A percentile compares a stretch with the other conserved stretches of the same genome.
Evolutionary conservation across 1,139 yeast species (phyloP).

Genomic region (Yamadazyma oceani): DNA sequence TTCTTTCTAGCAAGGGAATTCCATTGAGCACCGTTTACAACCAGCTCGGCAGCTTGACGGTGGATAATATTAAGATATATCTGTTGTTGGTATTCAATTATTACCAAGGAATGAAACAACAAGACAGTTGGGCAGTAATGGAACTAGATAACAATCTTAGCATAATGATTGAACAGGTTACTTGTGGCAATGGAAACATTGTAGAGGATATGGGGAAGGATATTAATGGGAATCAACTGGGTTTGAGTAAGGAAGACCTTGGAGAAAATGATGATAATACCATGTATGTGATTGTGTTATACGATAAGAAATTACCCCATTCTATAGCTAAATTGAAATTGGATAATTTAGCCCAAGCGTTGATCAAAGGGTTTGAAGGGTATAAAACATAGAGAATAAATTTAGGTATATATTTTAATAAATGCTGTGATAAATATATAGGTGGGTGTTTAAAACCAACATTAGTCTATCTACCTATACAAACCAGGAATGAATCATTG

Average conservation of each 20-base stretch:
- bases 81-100: constrained; percentile 45
- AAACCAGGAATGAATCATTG: background rate
- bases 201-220: too few relatives aligned
- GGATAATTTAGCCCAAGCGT: constrained; percentile 33
- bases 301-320: constrained; percentile 24
- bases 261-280: constrained; percentile 4
- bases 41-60: constrained; percentile 22
- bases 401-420: background rate
- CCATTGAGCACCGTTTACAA: constrained; percentile 40
- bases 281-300: constrained; percentile 16
- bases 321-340: constrained; percentile 45
- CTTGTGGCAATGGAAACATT: constrained; percentile 3
- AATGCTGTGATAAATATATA: constrained; percentile 2
- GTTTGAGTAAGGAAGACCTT: background rate
- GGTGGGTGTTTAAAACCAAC: background rate
- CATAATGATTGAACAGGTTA: constrained; percentile 28
- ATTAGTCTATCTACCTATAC: constrained; percentile 1
- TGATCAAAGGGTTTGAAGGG: constrained; percentile 38
- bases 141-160: constrained; percentile 32
- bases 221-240: constrained; percentile 1
- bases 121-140: constrained; percentile 32
- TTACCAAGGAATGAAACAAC: constrained; percentile 14
- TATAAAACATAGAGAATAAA: constrained; percentile 6
- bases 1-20: constrained; percentile 43
- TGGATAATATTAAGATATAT: constrained; percentile 46